A percentile compares a stretch with the other conserved stretches of the same genome.
Evolutionary conservation across 805 yeast genomes (phyloP).

Genomic region (Pichia heedii): DNA sequence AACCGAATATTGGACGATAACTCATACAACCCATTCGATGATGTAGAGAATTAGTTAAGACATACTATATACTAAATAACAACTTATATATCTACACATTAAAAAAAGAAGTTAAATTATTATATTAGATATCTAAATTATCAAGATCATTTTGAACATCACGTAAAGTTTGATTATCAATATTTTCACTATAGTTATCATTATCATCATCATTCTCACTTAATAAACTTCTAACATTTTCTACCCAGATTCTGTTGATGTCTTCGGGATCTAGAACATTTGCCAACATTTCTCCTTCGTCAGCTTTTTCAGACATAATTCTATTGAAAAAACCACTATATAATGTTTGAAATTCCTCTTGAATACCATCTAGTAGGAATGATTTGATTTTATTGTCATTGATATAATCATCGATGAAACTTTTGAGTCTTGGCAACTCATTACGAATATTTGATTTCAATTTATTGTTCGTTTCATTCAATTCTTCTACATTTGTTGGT

Average conservation of each 20-base stretch:
- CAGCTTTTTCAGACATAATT: not conserved
- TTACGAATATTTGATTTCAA: conserved; percentile 42
- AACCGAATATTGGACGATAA: conserved; percentile 71
- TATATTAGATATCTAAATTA: not conserved
- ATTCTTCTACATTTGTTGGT: not conserved
- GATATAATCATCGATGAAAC: conserved; percentile 45
- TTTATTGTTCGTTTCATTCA: conserved; percentile 8
- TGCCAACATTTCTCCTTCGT: not conserved
- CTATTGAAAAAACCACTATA: not conserved
- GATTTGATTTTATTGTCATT: conserved; percentile 44
- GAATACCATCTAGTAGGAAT: conserved; percentile 54
- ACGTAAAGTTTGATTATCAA: conserved; percentile 11
- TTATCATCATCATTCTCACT: not conserved
- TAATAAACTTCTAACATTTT: not conserved
- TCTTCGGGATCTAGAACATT: not conserved
- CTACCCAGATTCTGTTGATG: not conserved
- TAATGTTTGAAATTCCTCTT: conserved; percentile 36
- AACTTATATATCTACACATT: not conserved
- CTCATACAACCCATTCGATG: conserved; percentile 76
- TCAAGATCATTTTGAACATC: not conserved
- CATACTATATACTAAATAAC: not conserved
- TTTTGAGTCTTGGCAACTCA: conserved; percentile 49
- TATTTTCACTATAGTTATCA: not conserved
- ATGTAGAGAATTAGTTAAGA: conserved; percentile 35
- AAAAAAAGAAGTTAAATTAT: not conserved